Conservation (phyloP, 2,329 filamentous ascomycete genomes). For the Podosphaera fusca region DNA sequence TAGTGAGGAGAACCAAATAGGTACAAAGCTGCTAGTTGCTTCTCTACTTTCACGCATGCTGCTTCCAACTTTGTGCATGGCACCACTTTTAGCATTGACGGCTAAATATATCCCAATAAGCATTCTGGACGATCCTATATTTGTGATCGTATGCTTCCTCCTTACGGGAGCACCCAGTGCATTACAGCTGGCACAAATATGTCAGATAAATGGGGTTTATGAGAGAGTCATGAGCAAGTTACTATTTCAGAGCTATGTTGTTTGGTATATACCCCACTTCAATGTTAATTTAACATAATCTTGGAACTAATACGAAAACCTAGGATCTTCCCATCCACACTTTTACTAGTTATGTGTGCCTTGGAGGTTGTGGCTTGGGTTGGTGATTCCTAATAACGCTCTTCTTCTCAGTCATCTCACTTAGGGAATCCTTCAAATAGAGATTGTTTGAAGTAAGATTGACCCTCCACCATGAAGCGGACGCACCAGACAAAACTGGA, state of each 20-base stretch:
- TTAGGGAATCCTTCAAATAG: too few relatives aligned
- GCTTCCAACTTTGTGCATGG: slow-evolving; percentile 77
- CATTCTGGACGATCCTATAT: slow-evolving; percentile 93
- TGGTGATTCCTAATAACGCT: background rate
- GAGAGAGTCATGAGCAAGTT: slow-evolving; percentile 85
- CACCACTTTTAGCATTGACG: slow-evolving; percentile 61
- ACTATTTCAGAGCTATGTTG: slow-evolving; percentile 87
- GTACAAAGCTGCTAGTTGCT: slow-evolving; percentile 61
- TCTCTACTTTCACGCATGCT: slow-evolving; percentile 79
- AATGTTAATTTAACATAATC: background rate
- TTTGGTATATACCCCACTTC: slow-evolving; percentile 36
- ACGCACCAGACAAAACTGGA: too few relatives aligned
- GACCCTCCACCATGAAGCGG: too few relatives aligned
- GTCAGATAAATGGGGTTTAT: slow-evolving; percentile 92
- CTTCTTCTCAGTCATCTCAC: too few relatives aligned
- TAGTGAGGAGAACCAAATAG: slow-evolving; percentile 44
- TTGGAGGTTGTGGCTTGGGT: slow-evolving; percentile 89
- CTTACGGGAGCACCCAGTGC: slow-evolving; percentile 85
- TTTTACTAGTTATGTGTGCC: slow-evolving; percentile 73
- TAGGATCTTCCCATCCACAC: slow-evolving; percentile 75
- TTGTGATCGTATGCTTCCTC: slow-evolving; percentile 92
- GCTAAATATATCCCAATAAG: slow-evolving; percentile 83
- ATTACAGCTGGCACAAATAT: slow-evolving; percentile 89
- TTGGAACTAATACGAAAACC: slow-evolving; percentile 3
- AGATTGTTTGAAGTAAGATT: too few relatives aligned